Conservation (phyloP, 257 asterid genomes). For the Solanum medicagineum region DNA sequence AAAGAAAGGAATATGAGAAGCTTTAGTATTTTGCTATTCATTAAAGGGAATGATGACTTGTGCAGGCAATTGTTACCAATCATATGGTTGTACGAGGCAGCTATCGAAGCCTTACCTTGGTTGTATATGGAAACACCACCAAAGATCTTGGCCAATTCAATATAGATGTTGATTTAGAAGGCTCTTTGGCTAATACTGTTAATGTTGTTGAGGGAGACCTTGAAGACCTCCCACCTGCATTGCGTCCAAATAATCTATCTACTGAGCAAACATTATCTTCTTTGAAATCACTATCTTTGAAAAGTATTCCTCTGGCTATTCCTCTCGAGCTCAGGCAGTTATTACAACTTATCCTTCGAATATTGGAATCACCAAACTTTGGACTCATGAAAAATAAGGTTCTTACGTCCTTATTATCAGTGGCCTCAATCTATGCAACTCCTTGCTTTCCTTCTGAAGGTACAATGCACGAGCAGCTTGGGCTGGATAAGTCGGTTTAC, state of each 20-base stretch:
- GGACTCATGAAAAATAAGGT: conserved; percentile 42
- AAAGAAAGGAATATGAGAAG: not conserved
- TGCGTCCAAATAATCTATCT: conserved; percentile 44
- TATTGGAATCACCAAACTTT: conserved; percentile 41
- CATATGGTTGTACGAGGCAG: conserved; percentile 96
- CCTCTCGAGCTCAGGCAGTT: conserved; percentile 48
- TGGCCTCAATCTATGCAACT: conserved; percentile 33
- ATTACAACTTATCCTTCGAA: conserved; percentile 36
- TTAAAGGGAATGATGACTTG: conserved; percentile 4
- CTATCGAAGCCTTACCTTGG: conserved; percentile 96
- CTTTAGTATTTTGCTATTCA: not conserved
- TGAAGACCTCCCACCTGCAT: conserved; percentile 89
- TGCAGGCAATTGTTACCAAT: conserved; percentile 78
- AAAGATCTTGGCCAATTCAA: conserved; percentile 94
- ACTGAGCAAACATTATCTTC: conserved; percentile 61
- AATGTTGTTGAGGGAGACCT: conserved; percentile 73
- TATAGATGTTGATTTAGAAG: conserved; percentile 84
- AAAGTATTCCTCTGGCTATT: conserved; percentile 35
- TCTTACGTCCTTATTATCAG: conserved; percentile 43
- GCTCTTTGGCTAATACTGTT: conserved; percentile 66
- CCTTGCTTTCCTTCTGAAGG: conserved; percentile 17
- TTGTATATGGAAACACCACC: conserved; percentile 83
- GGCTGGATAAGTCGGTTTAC: conserved; percentile 8
- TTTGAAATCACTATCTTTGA: conserved; percentile 40
- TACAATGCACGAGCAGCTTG: conserved; percentile 20